Conservation (phyloP, 495 filamentous ascomycete genomes). For the Cudoniella acicularis region DNA sequence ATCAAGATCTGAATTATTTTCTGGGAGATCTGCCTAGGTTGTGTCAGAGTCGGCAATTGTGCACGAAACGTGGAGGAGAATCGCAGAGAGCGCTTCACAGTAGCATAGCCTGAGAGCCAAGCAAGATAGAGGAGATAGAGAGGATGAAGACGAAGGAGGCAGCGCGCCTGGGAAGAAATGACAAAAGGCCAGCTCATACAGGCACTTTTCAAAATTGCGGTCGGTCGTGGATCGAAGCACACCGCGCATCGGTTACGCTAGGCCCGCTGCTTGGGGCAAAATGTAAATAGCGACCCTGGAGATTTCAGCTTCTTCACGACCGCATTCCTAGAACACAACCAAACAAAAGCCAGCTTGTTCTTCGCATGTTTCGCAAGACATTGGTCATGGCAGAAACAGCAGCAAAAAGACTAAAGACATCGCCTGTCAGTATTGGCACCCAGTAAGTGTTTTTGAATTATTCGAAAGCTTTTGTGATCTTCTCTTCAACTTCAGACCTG, state of each 20-base stretch:
- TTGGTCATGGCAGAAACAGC: slow-evolving; percentile 61
- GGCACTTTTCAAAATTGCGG: neutral
- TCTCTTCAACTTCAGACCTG: neutral
- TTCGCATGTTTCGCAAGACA: slow-evolving; percentile 23
- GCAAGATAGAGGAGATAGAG: neutral
- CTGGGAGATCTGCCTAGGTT: neutral
- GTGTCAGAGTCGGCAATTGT: neutral
- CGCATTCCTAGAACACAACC: neutral
- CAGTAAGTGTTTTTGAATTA: slow-evolving; percentile 35
- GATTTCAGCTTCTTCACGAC: neutral
- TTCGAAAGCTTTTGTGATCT: neutral
- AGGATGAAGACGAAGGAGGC: neutral
- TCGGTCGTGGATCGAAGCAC: neutral
- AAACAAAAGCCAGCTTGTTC: neutral
- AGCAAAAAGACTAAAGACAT: slow-evolving; percentile 68
- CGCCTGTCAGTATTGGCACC: slow-evolving; percentile 70
- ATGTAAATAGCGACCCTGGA: neutral
- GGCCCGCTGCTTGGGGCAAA: neutral
- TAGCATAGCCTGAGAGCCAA: neutral
- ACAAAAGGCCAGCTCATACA: neutral
- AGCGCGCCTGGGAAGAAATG: neutral
- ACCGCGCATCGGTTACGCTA: neutral
- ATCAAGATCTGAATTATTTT: neutral
- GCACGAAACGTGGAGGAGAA: neutral
- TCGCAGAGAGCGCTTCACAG: neutral